Evolutionary conservation across 768 basidiomycete species (phyloP), one percentile per base, ranked within the genome.

Genomic region (Mycena crocata): DNA sequence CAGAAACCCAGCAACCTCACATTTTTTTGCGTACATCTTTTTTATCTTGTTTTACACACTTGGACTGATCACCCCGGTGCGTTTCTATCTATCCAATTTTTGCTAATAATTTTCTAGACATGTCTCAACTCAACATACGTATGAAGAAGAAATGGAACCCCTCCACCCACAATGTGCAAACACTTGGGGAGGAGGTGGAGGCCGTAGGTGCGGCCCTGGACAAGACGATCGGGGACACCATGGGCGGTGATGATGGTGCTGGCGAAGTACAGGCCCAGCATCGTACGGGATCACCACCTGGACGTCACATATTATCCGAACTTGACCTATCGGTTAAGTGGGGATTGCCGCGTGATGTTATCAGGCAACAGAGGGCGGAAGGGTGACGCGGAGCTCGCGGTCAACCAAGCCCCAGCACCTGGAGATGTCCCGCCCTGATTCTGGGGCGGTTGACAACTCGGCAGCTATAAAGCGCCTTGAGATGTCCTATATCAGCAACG

Each of bases 11-110:
- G 52, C 52, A 44, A 62, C 52, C 31, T 56, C 61, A 64, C 52
- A 64, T 64, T 63, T 63, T 63, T 63, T 63, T 63, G 52, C 52
- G 62, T 63, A n/a, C 46, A 62, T 15, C 60, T 62, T 52, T 28
- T 14, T 52, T 40, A 42, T 52, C 59, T 55, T 52, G 19, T 28
- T 56, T 55, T 21, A 23, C 23, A 48, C 62, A 37, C 32, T 63
- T 52, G 62, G 62, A 7, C 28, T 63, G 62, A 63, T 63, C 62
- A 63, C 51, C 62, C 52, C 52, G 24, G 60, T 63, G 62, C 51
- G 52, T 63, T 26, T 55, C 19, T n/a, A 45, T 35, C 28, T 55
- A n/a, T 49, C 24, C 15, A 48, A n/a, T 55, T 63, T 55, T 63
- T 55, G 52, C 62, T 63, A 56, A 61, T 49, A 57, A 51, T 61